A percentile compares a stretch with the other conserved stretches of the same genome.
phyloP scores from a whole-genome alignment of 2,329 filamentous ascomycete species.

The Fusarium sp. region DNA sequence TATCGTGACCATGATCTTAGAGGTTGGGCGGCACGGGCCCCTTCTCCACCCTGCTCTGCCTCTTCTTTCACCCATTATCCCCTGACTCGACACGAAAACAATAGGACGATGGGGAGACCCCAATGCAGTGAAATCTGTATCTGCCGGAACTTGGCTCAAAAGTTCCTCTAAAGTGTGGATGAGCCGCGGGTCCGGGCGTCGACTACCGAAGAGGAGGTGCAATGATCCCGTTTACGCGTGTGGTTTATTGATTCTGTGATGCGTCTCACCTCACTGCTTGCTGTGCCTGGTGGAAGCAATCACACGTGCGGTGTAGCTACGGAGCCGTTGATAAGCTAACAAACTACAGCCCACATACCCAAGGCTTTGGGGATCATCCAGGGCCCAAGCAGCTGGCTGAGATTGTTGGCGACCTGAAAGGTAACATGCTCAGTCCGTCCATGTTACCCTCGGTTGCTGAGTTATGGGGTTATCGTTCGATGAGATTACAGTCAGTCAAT shows the following conservation, averaged over 20 bases:
- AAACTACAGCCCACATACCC: constrained; percentile 8
- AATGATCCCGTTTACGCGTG: constrained; percentile 16
- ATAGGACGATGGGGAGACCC: constrained; percentile 11
- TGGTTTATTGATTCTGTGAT: constrained; percentile 7
- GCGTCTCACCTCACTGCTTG: not conserved
- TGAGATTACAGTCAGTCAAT: constrained; percentile 19
- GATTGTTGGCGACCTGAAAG: constrained; percentile 21
- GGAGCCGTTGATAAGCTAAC: not conserved
- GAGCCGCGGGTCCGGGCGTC: constrained; percentile 34
- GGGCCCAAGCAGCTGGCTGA: constrained; percentile 29
- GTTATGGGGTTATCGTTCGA: constrained; percentile 16
- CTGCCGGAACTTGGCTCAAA: constrained; percentile 36
- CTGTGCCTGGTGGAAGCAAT: not conserved
- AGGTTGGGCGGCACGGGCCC: constrained; percentile 20
- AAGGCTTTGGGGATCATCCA: constrained; percentile 19
- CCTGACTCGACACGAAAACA: constrained; percentile 28
- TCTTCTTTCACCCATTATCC: constrained; percentile 5
- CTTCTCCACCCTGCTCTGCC: not conserved
- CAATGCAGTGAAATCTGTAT: constrained; percentile 31
- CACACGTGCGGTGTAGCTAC: constrained; percentile 28
- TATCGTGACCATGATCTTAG: not conserved
- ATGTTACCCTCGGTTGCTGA: constrained; percentile 33
- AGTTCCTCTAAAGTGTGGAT: constrained; percentile 28
- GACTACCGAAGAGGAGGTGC: constrained; percentile 22
- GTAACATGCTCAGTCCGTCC: constrained; percentile 24